Base-by-base conservation (phyloP, 768 basidiomycete species). In the Calocera cornea region DNA sequence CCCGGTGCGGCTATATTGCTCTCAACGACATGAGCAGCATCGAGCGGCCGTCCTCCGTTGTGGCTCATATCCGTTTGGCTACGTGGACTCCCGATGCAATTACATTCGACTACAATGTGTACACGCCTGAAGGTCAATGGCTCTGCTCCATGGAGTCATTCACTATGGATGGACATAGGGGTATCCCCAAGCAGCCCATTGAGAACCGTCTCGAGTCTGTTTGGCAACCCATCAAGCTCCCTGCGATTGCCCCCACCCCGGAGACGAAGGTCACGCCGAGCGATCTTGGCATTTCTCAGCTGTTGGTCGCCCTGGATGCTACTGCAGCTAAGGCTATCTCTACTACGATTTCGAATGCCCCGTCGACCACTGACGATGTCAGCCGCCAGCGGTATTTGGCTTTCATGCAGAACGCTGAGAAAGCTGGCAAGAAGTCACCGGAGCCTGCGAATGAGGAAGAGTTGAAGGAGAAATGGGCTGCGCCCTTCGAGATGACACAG, bases 211-310 rank as follows among this genome's bases (percentile, higher is more conserved):
- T 78, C 65, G 73, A 76, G 0, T 76, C 73, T 10, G 65, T 65
- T 0, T 77, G 77, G 77, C 76, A 77, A 67, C 70, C 72, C 12
- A 73, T 64, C 67, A 72, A 0, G 73, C 76, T 69, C 73, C 74
- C 40, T 49, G 72, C 60, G 65, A 63, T 40, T 41, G 54, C 31
- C 54, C 40, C 22, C 22, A 33, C 29, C 67, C 44, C 44, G 5
- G 44, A 47, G 44, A 38, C 36, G 36, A 47, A 47, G 44, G 44
- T 19, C 19, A 19, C 8, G 8, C 24, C 44, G 44, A 47, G 8
- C 7, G 44, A 17, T 47, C 5, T 19, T 7, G 44, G 8, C 44
- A 24, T 47, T 19, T 47, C 44, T 24, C 8, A 47, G 3, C 44
- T 47, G 44, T 47, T 47, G 44, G 24, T 24, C 24, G 44, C 44